Evolutionary conservation across 345 rosid species (phyloP).

Genomic region (Dovyalis caffra): DNA sequence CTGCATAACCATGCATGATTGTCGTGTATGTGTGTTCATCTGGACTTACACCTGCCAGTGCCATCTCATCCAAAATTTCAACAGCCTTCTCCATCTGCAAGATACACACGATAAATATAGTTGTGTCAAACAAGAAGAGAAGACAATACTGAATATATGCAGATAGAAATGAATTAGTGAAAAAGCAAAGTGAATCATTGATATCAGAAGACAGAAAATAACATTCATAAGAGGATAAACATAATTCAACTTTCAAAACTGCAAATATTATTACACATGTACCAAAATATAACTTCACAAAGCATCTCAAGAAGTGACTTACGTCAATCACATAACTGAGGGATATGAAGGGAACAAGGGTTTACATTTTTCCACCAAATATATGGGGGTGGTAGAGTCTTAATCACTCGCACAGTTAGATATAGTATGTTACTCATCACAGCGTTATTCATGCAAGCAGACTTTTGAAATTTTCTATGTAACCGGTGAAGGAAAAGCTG

Average conservation of each 20-base stretch:
- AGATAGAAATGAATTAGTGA: neutral
- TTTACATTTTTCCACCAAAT: neutral
- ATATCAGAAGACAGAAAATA: neutral
- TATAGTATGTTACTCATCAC: neutral
- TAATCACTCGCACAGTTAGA: neutral
- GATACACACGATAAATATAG: neutral
- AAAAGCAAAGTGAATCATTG: neutral
- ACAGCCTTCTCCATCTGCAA: slow-evolving; percentile 88
- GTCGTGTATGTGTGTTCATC: slow-evolving; percentile 90
- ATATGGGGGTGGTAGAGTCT: neutral
- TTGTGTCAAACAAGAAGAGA: neutral
- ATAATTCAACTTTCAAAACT: neutral
- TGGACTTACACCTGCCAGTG: slow-evolving; percentile 68
- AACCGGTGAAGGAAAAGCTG: neutral
- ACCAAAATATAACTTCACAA: neutral
- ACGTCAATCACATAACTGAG: neutral
- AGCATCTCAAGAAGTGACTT: neutral
- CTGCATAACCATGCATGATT: slow-evolving; percentile 98
- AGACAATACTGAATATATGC: neutral
- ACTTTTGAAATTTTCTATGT: neutral
- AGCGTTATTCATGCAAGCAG: neutral
- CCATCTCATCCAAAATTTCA: slow-evolving; percentile 87
- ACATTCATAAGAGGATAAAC: neutral
- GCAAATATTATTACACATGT: neutral
- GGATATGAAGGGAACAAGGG: neutral